Evolutionary conservation across 208 protist genomes (phyloP).

Genomic region (Endotrypanum monterogeii): DNA sequence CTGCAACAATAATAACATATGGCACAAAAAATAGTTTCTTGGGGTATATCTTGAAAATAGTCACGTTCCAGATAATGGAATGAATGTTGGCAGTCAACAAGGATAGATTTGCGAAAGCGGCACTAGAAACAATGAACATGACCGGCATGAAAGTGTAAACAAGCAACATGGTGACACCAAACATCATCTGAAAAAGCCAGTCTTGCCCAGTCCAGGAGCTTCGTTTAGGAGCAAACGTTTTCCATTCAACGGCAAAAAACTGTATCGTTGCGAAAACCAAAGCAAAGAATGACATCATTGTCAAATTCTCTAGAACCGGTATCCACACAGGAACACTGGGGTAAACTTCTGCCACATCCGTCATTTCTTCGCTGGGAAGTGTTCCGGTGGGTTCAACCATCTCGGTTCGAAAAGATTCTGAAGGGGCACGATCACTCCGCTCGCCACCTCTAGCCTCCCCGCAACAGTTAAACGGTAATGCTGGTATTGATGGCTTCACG

Average conservation of each 20-base stretch:
- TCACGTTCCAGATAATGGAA: constrained; percentile 83
- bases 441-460: neutral
- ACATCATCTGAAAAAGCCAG: constrained; percentile 77
- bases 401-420: neutral
- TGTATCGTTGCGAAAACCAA: constrained; percentile 70
- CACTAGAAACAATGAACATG: constrained; percentile 74
- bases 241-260: constrained; percentile 82
- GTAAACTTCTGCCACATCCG: constrained; percentile 22
- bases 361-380: neutral
- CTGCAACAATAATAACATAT: constrained; percentile 71
- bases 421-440: neutral
- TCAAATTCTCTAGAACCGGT: constrained; percentile 76
- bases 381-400: neutral
- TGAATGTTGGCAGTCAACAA: constrained; percentile 76
- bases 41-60: constrained; percentile 78
- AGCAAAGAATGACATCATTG: constrained; percentile 76
- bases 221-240: constrained; percentile 45
- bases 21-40: constrained; percentile 68
- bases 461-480: constrained; percentile 21
- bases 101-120: constrained; percentile 84
- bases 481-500: constrained; percentile 66
- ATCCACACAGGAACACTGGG: constrained; percentile 63
- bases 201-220: constrained; percentile 60
- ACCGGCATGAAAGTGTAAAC: constrained; percentile 79
- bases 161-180: constrained; percentile 82